Base-by-base conservation (phyloP, 192 early-diverging fungal genomes). In the Podila horticola region DNA sequence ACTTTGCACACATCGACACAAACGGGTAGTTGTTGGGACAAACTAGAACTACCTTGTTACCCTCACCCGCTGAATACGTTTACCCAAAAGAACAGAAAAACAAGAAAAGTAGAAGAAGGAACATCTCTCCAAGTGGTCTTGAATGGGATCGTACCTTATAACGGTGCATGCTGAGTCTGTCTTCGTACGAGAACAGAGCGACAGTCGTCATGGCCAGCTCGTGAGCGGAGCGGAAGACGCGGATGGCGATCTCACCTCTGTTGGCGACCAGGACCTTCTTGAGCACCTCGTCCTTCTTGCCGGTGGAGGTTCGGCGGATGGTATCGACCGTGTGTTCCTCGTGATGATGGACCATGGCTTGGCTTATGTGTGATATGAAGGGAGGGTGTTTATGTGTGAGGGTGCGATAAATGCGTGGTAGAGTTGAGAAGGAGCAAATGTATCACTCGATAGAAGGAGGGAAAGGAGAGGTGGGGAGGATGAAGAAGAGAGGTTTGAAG, bases 211-310 rank as follows among this genome's bases (percentile, higher is more conserved):
- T 90, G 65, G 96, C 93, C 34, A 98, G 88, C 86, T 97, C 94
- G 82, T 97, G 94, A 1, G 94, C 95, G 10, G 96, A 94, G 66
- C 96, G 92, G 83, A 98, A 95, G 79, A 99, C 90, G 50, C 97
- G 91, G 83, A 97, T 95, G 48, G 97, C 95, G 71, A 99, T 99
- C 87, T 99, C 97, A 15, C 87, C 87, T 74, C 87, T 85, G 82
- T 88, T 88, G 65, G 84, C 87, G 49, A 88, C 87, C 72, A 88
- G 61, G 61, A 88, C 73, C 55, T 88, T 88, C 52, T 86, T 83
- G 64, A 88, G 85, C 30, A 88, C 87, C 74, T 88, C 87, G 17
- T 81, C 77, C 15, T 71, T 71, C 9, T 69, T 50, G 19, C 58
- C 62, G 20, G 66, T 64, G 41, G 85, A 84, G 36, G 86, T 84